phyloP scores from a whole-genome alignment of 306 rosid genomes.

The Trifolium pratense region DNA sequence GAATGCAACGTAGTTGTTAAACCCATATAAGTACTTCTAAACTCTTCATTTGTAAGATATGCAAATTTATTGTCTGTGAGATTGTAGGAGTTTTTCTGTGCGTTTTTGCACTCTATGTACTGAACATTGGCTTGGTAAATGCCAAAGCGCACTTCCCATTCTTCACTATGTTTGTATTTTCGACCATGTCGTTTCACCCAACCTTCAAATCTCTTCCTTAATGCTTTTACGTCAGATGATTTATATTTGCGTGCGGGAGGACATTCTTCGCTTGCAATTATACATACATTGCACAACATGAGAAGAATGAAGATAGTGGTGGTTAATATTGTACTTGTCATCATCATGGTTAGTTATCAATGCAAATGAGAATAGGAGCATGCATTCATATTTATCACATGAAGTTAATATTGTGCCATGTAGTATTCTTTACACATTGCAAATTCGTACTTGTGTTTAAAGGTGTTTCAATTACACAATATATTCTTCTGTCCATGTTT shows the following conservation, averaged over 20 bases:
- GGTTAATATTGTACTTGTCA: slow-evolving; percentile 38
- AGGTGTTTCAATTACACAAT: slow-evolving; percentile 27
- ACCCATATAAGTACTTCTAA: slow-evolving; percentile 52
- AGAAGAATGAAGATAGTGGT: slow-evolving; percentile 47
- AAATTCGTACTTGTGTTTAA: slow-evolving; percentile 11
- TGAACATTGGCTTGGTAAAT: slow-evolving; percentile 61
- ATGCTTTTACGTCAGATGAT: slow-evolving; percentile 18
- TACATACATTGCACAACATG: slow-evolving; percentile 43
- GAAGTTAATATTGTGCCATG: not conserved
- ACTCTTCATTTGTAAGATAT: slow-evolving; percentile 72
- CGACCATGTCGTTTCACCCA: slow-evolving; percentile 54
- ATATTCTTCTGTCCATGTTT: slow-evolving; percentile 45
- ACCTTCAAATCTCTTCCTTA: slow-evolving; percentile 56
- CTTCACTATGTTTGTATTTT: slow-evolving; percentile 49
- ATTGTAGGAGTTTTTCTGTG: slow-evolving; percentile 59
- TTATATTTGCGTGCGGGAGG: slow-evolving; percentile 21
- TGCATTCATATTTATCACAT: slow-evolving; percentile 27
- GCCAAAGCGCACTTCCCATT: slow-evolving; percentile 56
- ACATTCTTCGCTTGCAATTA: slow-evolving; percentile 46
- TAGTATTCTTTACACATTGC: slow-evolving; percentile 26
- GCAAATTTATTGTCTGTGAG: slow-evolving; percentile 72
- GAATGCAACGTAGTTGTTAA: not conserved
- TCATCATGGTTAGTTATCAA: slow-evolving; percentile 49
- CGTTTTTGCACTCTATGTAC: slow-evolving; percentile 54
- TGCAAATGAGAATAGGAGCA: slow-evolving; percentile 19